Percentiles rank a stretch among this genome's conserved stretches.
These are phyloP conservation scores for Rhodosporidiobolus odoratus DNA, from an alignment of 768 basidiomycete genomes.

Conservation along the genomic window DNA sequence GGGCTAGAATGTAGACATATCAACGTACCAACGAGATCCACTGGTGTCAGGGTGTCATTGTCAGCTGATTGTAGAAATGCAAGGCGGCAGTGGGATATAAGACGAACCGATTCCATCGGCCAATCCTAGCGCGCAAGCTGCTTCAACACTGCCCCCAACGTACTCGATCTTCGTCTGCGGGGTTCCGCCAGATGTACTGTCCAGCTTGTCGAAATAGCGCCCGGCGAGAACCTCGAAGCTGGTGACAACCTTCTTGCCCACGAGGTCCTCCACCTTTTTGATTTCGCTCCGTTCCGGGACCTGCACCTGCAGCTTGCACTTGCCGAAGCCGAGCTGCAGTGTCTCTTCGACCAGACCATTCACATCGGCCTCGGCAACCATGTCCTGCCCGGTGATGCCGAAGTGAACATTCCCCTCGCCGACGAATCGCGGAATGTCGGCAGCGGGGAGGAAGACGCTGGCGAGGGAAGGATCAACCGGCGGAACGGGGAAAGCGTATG, in stretches of 20 bases:
- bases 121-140: constrained; percentile 89
- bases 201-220: constrained; percentile 67
- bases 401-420: constrained; percentile 94
- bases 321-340: constrained; percentile 83
- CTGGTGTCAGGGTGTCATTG: constrained; percentile 48
- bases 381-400: constrained; percentile 97
- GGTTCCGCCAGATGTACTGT: constrained; percentile 56
- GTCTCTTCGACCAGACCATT: constrained; percentile 68
- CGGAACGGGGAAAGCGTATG: neutral
- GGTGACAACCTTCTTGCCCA: constrained; percentile 88
- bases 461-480: neutral
- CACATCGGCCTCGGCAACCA: constrained; percentile 86
- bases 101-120: constrained; percentile 90
- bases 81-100: constrained; percentile 12
- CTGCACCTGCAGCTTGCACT: constrained; percentile 74
- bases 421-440: constrained; percentile 97
- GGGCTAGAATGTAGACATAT: neutral
- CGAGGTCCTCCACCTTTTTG: constrained; percentile 69
- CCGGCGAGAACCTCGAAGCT: constrained; percentile 85
- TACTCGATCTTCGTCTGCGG: constrained; percentile 81
- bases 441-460: constrained; percentile 92
- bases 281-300: constrained; percentile 71
- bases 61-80: neutral
- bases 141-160: constrained; percentile 95
- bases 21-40: constrained; percentile 82